Evolutionary conservation across 2,329 filamentous ascomycete genomes (phyloP).

Genomic region (Cryoendolithus antarcticus): DNA sequence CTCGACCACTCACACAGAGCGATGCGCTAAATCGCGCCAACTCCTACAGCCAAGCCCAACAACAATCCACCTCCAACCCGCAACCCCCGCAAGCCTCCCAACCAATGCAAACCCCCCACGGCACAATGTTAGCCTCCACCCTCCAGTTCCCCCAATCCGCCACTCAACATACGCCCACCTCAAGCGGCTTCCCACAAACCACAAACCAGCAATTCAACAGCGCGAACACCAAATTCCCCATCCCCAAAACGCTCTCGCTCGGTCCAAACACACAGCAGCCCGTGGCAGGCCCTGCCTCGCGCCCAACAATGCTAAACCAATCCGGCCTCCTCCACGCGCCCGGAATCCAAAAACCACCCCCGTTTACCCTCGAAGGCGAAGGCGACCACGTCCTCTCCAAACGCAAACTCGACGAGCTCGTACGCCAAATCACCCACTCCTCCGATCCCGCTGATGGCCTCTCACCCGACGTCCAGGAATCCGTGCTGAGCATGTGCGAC

Average conservation of each 20-base stretch:
- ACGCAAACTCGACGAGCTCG: slow-evolving; percentile 92
- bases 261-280: slow-evolving; percentile 60
- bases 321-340: slow-evolving; percentile 80
- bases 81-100: slow-evolving; percentile 14
- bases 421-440: slow-evolving; percentile 82
- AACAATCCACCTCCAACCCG: slow-evolving; percentile 8
- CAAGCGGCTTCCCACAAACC: slow-evolving; percentile 1
- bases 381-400: slow-evolving; percentile 91
- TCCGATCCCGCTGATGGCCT: slow-evolving; percentile 56
- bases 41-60: slow-evolving; percentile 10
- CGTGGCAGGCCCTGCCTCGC: slow-evolving; percentile 56
- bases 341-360: slow-evolving; percentile 66
- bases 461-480: slow-evolving; percentile 92
- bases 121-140: no score
- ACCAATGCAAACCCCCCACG: slow-evolving; percentile 11
- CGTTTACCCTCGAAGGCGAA: slow-evolving; percentile 79
- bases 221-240: slow-evolving; percentile 52
- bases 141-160: neutral
- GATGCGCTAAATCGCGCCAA: slow-evolving; percentile 28
- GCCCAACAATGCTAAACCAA: slow-evolving; percentile 78
- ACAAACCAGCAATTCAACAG: slow-evolving; percentile 10
- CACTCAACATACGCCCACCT: slow-evolving; percentile 11
- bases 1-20: slow-evolving; percentile 27
- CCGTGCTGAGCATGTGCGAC: slow-evolving; percentile 77
- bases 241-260: slow-evolving; percentile 67